Evolutionary conservation across 192 early-diverging fungal species (phyloP).

Genomic region (Chytriomyces sp.): DNA sequence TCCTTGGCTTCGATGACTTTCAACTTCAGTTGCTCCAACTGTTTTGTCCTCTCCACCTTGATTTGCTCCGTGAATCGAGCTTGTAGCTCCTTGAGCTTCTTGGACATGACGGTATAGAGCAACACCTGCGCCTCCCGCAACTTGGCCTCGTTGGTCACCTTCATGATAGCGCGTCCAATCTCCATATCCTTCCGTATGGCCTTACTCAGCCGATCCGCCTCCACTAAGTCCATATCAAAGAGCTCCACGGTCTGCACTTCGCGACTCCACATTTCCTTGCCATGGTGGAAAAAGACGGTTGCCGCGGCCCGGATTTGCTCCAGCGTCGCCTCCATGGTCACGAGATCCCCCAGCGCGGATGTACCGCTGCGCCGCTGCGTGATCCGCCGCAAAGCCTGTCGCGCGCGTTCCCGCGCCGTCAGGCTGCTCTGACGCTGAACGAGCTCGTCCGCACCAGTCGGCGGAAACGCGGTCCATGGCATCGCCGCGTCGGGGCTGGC

Average conservation of each 20-base stretch:
- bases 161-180: not conserved
- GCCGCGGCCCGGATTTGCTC: not conserved
- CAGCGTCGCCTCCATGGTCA: slow-evolving; percentile 1
- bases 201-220: not conserved
- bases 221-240: not conserved
- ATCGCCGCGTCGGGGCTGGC: no score
- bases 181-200: slow-evolving; percentile 22
- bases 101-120: slow-evolving; percentile 18
- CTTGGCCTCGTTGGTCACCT: slow-evolving; percentile 12
- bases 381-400: no score
- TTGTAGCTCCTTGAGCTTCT: slow-evolving; percentile 12
- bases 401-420: no score
- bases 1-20: not conserved
- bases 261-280: slow-evolving; percentile 28
- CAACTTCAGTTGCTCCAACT: not conserved
- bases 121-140: slow-evolving; percentile 17
- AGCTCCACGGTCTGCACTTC: slow-evolving; percentile 16
- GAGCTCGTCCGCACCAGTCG: no score
- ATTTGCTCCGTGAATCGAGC: not conserved
- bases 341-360: no score
- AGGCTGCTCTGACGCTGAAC: no score
- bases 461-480: no score
- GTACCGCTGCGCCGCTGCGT: no score
- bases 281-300: slow-evolving; percentile 21
- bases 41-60: not conserved